A percentile compares a stretch with the other conserved stretches of the same genome.
Evolutionary conservation across 306 rosid species (phyloP).

Genomic region (Elaeagnus macrophylla): DNA sequence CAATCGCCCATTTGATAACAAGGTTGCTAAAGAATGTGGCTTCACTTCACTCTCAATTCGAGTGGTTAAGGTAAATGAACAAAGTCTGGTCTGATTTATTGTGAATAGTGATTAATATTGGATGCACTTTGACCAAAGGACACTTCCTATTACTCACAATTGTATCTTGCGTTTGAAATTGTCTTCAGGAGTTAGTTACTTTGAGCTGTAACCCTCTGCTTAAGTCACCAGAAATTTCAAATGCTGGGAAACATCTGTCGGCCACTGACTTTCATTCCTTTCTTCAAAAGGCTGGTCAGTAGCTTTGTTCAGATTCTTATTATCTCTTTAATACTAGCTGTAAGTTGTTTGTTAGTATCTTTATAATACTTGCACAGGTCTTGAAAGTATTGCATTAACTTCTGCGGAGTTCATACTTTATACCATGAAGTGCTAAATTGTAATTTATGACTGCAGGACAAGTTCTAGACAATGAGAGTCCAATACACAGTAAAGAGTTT

Average conservation of each 20-base stretch:
- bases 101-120: neutral
- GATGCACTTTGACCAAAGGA: neutral
- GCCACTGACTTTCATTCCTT: conserved; percentile 75
- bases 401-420: too few species aligned
- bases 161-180: conserved; percentile 10
- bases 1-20: conserved; percentile 45
- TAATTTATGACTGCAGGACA: conserved; percentile 17
- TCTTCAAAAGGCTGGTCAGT: conserved; percentile 54
- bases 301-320: neutral
- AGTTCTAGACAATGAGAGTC: conserved; percentile 31
- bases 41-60: conserved; percentile 83
- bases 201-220: conserved; percentile 56
- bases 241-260: conserved; percentile 82
- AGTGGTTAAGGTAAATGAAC: conserved; percentile 47
- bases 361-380: too few species aligned
- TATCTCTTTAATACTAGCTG: conserved; percentile 7
- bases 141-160: neutral
- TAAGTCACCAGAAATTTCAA: conserved; percentile 56
- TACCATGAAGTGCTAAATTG: conserved; percentile 1
- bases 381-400: too few species aligned
- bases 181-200: conserved; percentile 68
- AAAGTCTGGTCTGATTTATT: neutral
- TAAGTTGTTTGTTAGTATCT: conserved; percentile 4
- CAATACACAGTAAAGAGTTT: conserved; percentile 18
- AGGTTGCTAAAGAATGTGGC: conserved; percentile 66